Evolutionary conservation across 1,284 basidiomycete genomes (phyloP).

Genomic region (Erythrobasidium hasegawianum): DNA sequence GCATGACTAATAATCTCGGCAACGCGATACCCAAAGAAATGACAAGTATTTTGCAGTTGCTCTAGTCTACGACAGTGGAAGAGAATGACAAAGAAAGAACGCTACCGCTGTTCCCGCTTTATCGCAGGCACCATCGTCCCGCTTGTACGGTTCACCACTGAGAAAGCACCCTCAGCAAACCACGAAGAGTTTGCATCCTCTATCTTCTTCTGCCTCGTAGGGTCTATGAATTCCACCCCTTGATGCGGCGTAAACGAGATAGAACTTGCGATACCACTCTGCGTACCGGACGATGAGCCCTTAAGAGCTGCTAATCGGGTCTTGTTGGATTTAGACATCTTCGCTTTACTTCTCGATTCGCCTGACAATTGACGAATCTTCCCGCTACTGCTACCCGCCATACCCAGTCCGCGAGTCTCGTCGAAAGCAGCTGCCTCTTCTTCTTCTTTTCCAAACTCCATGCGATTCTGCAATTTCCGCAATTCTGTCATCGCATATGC

Average conservation of each 20-base stretch:
- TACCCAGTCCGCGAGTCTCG: constrained; percentile 92
- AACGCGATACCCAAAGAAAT: too few relatives aligned
- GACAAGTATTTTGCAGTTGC: neutral
- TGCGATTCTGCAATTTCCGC: constrained; percentile 91
- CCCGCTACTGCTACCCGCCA: constrained; percentile 82
- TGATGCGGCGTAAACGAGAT: constrained; percentile 93
- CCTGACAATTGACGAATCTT: constrained; percentile 79
- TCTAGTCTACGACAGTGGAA: neutral
- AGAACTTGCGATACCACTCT: constrained; percentile 82
- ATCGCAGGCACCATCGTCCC: constrained; percentile 20
- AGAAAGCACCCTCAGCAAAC: constrained; percentile 48
- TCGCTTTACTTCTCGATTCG: constrained; percentile 85
- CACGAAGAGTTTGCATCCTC: constrained; percentile 50
- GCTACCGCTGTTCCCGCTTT: constrained; percentile 19
- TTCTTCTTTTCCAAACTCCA: constrained; percentile 93
- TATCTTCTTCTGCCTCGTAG: constrained; percentile 46
- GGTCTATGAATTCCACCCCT: constrained; percentile 58
- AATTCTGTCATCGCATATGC: constrained; percentile 94
- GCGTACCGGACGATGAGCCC: constrained; percentile 52
- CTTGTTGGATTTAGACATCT: constrained; percentile 94
- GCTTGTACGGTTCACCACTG: constrained; percentile 20
- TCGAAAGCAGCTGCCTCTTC: constrained; percentile 95
- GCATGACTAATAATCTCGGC: neutral
- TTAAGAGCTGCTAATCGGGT: constrained; percentile 57
- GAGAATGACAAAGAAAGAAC: neutral